Evolutionary conservation across 768 basidiomycete species (phyloP), one percentile per base, ranked within the genome.

Genomic region (Tricholoma saponaceum): DNA sequence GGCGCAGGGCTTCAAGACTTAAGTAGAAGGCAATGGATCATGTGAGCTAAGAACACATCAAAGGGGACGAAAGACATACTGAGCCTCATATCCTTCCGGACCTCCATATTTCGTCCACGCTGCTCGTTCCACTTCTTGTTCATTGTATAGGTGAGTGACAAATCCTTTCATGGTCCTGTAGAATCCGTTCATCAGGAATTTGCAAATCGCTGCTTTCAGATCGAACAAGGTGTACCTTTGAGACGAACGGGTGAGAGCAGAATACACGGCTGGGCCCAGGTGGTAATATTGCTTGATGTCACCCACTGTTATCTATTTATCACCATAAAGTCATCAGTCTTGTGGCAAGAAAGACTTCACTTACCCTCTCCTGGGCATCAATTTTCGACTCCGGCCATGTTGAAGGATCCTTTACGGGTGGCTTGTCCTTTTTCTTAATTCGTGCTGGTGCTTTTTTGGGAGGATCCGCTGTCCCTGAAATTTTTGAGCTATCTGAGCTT

Each of bases 91-190:
- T 18, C 57, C 62, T 16, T 56, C 57, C 1, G 64, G 64, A 18
- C 69, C 64, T 5, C 67, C 67, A 51, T 65, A 62, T 50, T 67
- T 70, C 47, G 44, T 57, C 66, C 64, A 68, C 3, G 67, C 67
- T 56, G 57, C 58, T 8, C 59, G 60, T 52, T 66, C 66, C 9
- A 68, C 57, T 35, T 64, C 64, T 7, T 58, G 52, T 52, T 62
- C 62, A n/a, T 58, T 60, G 51, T 67, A 65, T 12, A 51, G 8
- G 49, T 30, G 25, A 20, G 13, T 23, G 10, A n/a, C 14, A 12
- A 28, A 28, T 6, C 26, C 49, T 28, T 26, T 0, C 1, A 4
- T 26, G 1, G 49, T 51, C 12, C 49, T 51, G 14, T 22, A 44
- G 43, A 44, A 44, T 20, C 2, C 10, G 12, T 10, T 44, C 43